Evolutionary conservation across 345 rosid species (phyloP), one percentile per base, ranked within the genome.

Genomic region (Citrus mangshanensis): DNA sequence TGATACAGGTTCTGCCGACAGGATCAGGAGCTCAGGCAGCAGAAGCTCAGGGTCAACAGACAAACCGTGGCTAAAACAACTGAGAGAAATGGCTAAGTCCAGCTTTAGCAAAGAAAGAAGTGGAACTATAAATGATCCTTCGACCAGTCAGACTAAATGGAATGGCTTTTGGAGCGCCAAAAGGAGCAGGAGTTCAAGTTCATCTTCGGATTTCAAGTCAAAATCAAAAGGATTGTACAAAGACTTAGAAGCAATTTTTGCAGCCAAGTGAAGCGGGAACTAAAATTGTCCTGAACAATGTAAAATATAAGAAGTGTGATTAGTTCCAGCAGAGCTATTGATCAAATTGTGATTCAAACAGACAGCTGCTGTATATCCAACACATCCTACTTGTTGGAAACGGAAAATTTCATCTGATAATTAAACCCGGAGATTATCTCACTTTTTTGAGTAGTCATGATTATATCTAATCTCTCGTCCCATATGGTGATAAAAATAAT

Each of bases 231-330:
- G 89, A 69, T 82, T 95, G 85, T 76, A 88, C 84, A 92, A 89
- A 85, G 98, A 95, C 78, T 85, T 95, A 70, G 97, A 92, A 78
- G 92, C 90, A 77, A 95, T 95, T 82, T 93, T 95, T 88, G 95
- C 93, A 72, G 86, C 90, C 55, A 91, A 88, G 72, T 89, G 88
- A 90, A 40, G 65, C 54, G 1, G 88, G 89, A 40, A 65, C 42
- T 2, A 18, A 21, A 64, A 68, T 7, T 62, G 65, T 55, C n/a
- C 60, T 42, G 54, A 58, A 19, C 68, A 32, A 0, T 54, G 58
- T 54, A 56, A 59, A n/a, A 25, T n/a, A 8, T 54, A 76, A 28
- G 16, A 60, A 9, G 28, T 22, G 73, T 58, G 16, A 19, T 13
- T 46, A 46, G 51, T 46, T 46, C 18, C 51, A 46, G 51, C 51